Base-by-base conservation (phyloP, 495 filamentous ascomycete species). In the Pseudomonodictys pantanalensis region DNA sequence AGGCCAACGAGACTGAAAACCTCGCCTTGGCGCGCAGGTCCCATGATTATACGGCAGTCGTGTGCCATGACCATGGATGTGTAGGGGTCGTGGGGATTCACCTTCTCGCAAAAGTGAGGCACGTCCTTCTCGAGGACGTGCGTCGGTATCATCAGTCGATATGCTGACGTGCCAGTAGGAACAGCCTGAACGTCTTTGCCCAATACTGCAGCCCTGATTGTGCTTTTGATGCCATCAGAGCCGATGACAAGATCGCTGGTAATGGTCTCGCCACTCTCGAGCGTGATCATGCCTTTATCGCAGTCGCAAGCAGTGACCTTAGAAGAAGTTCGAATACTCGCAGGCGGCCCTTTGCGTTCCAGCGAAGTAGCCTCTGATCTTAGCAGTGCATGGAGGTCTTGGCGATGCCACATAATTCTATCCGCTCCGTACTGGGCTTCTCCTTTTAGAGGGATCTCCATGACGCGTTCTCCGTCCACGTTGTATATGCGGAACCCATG, bases 191-290 rank as follows among this genome's bases (percentile, higher is more conserved):
- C 30, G n/a, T 56, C 28, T 25, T 69, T 73, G 11, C 75, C 68
- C 29, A 77, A 73, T 29, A 85, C 62, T 0, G 70, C 69, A 47
- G 62, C 70, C 52, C 78, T 74, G 2, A 76, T 73, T 0, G 67
- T 69, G 35, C 80, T 81, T 64, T 76, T 76, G 3, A 84, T 69
- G 1, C 83, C 84, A 69, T 86, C 83, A 0, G 81, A 79, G n/a
- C 78, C 83, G 58, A 86, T 75, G 1, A 84, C 73, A 47, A 87
- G 53, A 69, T 79, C 79, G 3, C 22, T 59, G 2, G 42, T 12
- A 20, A 62, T 5, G 17, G 44, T 17, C 10, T 55, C 50, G 32
- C 59, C 63, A 54, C 35, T 49, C n/a, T 52, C 58, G 3, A 62
- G 41, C 1, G 41, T 52, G 12, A 66, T 26, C 3, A 32, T 25